These are phyloP conservation scores for Xylaria sp. DNA, from an alignment of 2,329 filamentous ascomycete genomes.

Conservation along the genomic window DNA sequence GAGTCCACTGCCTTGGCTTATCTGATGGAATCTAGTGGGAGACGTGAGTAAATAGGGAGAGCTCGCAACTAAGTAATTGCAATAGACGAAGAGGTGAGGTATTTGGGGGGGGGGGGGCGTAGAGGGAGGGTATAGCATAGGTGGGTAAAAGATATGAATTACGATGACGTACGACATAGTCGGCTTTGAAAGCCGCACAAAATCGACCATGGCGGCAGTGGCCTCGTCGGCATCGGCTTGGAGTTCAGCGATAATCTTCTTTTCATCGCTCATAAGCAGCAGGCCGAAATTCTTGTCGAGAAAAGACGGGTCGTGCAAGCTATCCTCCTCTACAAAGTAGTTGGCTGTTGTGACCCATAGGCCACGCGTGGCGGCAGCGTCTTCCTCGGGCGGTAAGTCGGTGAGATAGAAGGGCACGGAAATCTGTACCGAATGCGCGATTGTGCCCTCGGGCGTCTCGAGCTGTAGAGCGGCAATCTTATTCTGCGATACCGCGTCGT, in stretches of 20 bases:
- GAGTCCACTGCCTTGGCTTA: slow-evolving; percentile 77
- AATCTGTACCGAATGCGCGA: slow-evolving; percentile 73
- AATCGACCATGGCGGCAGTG: slow-evolving; percentile 81
- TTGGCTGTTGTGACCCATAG: slow-evolving; percentile 91
- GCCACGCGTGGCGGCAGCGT: slow-evolving; percentile 73
- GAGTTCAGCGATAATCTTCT: slow-evolving; percentile 77
- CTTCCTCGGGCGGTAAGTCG: slow-evolving; percentile 75
- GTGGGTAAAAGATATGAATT: not conserved
- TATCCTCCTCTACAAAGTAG: slow-evolving; percentile 75
- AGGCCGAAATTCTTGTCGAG: slow-evolving; percentile 89
- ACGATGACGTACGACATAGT: slow-evolving; percentile 66
- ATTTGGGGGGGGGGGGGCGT: not conserved
- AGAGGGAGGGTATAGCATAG: not conserved
- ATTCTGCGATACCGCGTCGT: slow-evolving; percentile 82
- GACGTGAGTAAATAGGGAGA: slow-evolving; percentile 2
- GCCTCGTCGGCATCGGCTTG: slow-evolving; percentile 81
- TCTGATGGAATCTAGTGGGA: slow-evolving; percentile 68
- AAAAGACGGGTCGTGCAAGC: slow-evolving; percentile 71
- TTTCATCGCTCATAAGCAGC: slow-evolving; percentile 84
- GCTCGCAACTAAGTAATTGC: not conserved
- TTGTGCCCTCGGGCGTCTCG: slow-evolving; percentile 67
- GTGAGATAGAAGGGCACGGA: slow-evolving; percentile 75
- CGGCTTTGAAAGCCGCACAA: slow-evolving; percentile 78
- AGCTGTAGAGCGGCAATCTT: slow-evolving; percentile 87
- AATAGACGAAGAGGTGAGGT: not conserved